phyloP scores from a whole-genome alignment of 2,329 filamentous ascomycete genomes.

The Sclerotinia subarctica region DNA sequence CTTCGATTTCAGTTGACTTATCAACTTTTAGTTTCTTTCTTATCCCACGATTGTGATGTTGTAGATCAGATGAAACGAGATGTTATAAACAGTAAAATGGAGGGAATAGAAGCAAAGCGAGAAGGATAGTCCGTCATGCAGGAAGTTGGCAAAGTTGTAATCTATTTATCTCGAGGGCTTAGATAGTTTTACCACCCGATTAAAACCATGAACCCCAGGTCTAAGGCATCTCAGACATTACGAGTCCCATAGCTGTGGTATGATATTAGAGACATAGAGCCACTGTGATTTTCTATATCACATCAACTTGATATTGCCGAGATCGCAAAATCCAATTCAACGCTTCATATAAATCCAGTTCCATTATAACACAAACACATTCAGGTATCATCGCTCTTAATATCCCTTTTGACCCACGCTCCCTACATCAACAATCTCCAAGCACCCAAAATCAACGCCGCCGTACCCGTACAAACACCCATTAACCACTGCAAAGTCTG shows the following conservation, averaged over 20 bases:
- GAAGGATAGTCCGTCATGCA: not conserved
- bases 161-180: not conserved
- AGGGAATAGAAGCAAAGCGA: not conserved
- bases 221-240: not conserved
- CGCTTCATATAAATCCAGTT: not conserved
- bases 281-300: not conserved
- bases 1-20: too few relatives aligned
- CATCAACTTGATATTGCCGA: not conserved
- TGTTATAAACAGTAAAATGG: too few relatives aligned
- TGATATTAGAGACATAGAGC: not conserved
- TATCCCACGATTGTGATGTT: too few relatives aligned
- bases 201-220: not conserved
- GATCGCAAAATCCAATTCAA: not conserved
- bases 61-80: too few relatives aligned
- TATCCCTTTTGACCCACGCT: not conserved
- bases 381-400: not conserved
- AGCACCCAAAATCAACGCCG: conserved; percentile 64
- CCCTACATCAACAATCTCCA: conserved; percentile 65
- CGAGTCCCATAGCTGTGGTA: not conserved
- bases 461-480: conserved; percentile 71
- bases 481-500: conserved; percentile 97
- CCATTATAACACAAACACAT: conserved; percentile 1
- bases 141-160: not conserved
- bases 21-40: too few relatives aligned
- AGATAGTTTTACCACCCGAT: too few relatives aligned